Conservation (phyloP, 2,329 filamentous ascomycete genomes). For the Lecanoromycetidae sp. region DNA sequence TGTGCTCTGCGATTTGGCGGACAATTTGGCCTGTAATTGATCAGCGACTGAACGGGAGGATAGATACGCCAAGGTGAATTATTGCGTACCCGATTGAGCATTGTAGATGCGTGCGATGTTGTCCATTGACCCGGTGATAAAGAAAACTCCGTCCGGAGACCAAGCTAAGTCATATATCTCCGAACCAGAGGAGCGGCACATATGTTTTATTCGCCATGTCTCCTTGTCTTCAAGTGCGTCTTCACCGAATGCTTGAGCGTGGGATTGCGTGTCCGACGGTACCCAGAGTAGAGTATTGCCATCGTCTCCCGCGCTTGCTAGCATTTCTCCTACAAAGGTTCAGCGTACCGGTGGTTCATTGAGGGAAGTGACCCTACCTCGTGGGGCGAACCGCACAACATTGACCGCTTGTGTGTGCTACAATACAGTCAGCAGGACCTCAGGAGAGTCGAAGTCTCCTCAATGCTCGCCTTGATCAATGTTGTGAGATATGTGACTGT, state of each 20-base stretch:
- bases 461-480: conserved; percentile 48
- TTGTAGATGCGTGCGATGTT: conserved; percentile 97
- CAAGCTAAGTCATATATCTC: conserved; percentile 98
- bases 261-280: conserved; percentile 61
- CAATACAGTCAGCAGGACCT: not conserved
- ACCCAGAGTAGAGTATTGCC: conserved; percentile 96
- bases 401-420: conserved; percentile 89
- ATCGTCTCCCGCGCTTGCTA: conserved; percentile 92
- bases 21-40: conserved; percentile 49
- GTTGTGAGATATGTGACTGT: conserved; percentile 88
- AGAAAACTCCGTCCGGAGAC: conserved; percentile 93
- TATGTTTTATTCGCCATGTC: conserved; percentile 91
- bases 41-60: not conserved
- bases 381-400: conserved; percentile 89
- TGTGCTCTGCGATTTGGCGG: conserved; percentile 91
- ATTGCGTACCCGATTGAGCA: conserved; percentile 66
- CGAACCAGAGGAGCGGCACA: conserved; percentile 79
- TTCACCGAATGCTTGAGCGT: conserved; percentile 57
- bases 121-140: conserved; percentile 99
- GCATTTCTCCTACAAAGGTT: conserved; percentile 59
- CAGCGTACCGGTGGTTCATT: conserved; percentile 19
- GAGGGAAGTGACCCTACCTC: conserved; percentile 48
- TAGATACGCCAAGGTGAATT: conserved; percentile 3
- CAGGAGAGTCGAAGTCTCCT: not conserved
- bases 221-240: conserved; percentile 88